Evolutionary conservation across 805 yeast genomes (phyloP).

Genomic region (Maudiozyma saulgeensis): DNA sequence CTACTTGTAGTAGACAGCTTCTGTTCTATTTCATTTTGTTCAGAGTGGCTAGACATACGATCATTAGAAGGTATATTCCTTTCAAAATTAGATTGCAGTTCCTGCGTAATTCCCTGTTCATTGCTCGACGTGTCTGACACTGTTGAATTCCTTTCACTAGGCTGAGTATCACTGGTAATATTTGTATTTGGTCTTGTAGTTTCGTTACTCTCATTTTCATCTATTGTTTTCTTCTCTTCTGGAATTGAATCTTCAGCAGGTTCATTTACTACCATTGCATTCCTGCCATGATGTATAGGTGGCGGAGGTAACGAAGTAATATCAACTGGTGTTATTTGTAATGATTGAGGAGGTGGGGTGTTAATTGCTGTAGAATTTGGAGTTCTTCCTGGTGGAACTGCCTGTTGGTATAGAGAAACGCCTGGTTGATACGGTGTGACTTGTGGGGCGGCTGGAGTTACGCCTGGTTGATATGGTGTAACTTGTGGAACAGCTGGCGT

Average conservation of each 20-base stretch:
- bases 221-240: background rate
- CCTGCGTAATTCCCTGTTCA: too few species aligned
- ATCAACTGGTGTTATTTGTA: constrained; percentile 10
- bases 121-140: too few species aligned
- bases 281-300: constrained; percentile 19
- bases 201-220: background rate
- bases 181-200: background rate
- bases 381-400: background rate
- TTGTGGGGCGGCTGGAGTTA: background rate
- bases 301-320: constrained; percentile 18
- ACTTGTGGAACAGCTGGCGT: background rate
- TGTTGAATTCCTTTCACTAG: too few species aligned
- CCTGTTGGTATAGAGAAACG: background rate
- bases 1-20: too few species aligned
- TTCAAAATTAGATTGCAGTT: too few species aligned
- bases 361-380: background rate
- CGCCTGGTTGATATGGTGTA: background rate
- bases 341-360: constrained; percentile 3
- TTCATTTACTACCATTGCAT: background rate
- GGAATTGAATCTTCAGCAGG: background rate
- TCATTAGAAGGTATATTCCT: too few species aligned
- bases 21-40: too few species aligned
- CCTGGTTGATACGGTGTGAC: background rate
- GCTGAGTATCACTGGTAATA: background rate
- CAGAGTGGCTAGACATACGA: too few species aligned